phyloP scores from a whole-genome alignment of 1,284 basidiomycete genomes.

The Ganoderma boninense region DNA sequence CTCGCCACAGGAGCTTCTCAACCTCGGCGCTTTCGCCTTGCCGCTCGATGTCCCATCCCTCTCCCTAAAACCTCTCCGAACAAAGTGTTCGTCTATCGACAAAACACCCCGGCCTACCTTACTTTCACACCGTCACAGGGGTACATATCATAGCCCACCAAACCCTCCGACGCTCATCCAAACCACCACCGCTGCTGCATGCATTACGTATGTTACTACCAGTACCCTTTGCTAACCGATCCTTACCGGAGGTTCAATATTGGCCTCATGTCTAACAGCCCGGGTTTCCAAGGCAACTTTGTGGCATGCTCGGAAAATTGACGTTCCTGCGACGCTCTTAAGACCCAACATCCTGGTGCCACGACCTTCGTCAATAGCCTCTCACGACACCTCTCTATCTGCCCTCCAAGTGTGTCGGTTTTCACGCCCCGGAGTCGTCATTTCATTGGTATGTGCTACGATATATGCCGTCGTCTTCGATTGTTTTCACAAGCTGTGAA shows the following conservation, averaged over 20 bases:
- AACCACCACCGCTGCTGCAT: background rate
- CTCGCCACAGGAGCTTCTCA: background rate
- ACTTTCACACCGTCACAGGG: background rate
- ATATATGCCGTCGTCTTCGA: background rate
- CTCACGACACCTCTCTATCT: background rate
- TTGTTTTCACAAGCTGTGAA: background rate
- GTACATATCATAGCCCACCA: background rate
- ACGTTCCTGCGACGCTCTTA: background rate
- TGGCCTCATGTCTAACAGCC: conserved; percentile 9
- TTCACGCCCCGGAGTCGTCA: background rate
- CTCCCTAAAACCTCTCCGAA: background rate
- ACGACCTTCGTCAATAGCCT: background rate
- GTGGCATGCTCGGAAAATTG: background rate
- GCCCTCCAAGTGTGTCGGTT: background rate
- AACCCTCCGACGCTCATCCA: background rate
- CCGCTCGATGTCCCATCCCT: background rate
- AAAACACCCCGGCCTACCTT: background rate
- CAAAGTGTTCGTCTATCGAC: background rate
- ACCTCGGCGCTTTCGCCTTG: background rate
- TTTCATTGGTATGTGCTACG: background rate
- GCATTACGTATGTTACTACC: background rate
- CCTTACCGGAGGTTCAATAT: background rate
- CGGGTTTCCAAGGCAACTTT: conserved; percentile 12
- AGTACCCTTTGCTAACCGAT: background rate
- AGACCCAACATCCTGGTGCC: background rate